Conservation (phyloP, 129 eudicot genomes). For the carrot (Daucus carota) region DNA sequence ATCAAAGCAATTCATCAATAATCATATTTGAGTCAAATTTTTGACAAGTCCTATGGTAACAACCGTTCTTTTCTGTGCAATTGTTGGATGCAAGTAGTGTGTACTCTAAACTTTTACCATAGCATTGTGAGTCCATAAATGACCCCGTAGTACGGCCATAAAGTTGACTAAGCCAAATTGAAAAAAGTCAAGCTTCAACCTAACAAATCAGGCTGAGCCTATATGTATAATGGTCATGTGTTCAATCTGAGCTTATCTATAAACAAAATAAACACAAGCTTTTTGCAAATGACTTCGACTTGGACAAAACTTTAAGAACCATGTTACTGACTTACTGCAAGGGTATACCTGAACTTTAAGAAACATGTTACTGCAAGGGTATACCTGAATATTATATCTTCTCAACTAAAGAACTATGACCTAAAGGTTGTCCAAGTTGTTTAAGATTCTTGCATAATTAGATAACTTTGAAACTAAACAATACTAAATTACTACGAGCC, state of each 20-base stretch:
- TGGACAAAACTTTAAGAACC: not conserved
- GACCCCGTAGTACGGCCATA: not conserved
- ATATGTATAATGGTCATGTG: not conserved
- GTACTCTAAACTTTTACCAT: not conserved
- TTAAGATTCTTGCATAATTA: not conserved
- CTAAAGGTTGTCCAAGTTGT: not conserved
- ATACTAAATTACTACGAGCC: not conserved
- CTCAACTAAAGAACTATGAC: not conserved
- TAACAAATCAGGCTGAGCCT: not conserved
- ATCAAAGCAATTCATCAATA: too few species aligned
- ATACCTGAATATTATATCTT: not conserved
- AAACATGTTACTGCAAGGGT: too few species aligned
- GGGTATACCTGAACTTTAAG: too few species aligned
- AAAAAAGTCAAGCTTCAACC: not conserved
- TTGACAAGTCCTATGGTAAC: not conserved
- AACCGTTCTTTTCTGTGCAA: not conserved
- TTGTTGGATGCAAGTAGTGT: not conserved
- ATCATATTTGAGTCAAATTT: not conserved
- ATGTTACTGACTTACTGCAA: too few species aligned
- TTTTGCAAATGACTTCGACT: not conserved
- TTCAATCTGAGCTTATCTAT: not conserved
- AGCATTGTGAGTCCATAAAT: not conserved
- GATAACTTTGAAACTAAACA: not conserved
- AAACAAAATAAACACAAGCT: not conserved
- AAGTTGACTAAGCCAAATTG: not conserved